Conservation (phyloP, 2,329 filamentous ascomycete species). For the Alternaria sp. region DNA sequence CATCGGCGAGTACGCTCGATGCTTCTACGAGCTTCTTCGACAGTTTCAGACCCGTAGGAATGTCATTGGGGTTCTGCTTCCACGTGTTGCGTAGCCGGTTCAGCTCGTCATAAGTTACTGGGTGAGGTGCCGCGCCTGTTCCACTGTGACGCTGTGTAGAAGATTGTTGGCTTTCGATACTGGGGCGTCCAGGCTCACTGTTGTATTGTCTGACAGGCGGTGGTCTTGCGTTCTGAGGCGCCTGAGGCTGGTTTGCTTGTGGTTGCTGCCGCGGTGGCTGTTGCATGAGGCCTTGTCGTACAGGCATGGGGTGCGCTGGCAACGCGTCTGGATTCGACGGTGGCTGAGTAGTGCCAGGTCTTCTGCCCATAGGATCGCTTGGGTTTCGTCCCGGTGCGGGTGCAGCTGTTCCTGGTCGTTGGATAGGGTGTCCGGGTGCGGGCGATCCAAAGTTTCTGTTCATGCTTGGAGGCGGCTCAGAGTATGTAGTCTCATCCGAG, state of each 20-base stretch:
- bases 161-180: conserved; percentile 37
- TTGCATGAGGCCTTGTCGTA: conserved; percentile 59
- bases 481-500: conserved; percentile 44
- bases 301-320: conserved; percentile 62
- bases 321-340: conserved; percentile 60
- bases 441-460: conserved; percentile 39
- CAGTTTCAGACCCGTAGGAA: conserved; percentile 71
- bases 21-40: conserved; percentile 89
- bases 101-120: conserved; percentile 79
- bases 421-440: conserved; percentile 31
- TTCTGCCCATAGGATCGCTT: conserved; percentile 37
- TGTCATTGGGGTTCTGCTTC: conserved; percentile 73
- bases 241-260: conserved; percentile 31
- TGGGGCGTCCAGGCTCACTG: conserved; percentile 45
- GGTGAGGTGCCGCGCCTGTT: conserved; percentile 47
- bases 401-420: conserved; percentile 40
- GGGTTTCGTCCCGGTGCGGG: conserved; percentile 35
- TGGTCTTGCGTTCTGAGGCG: conserved; percentile 49
- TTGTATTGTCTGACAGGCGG: conserved; percentile 62
- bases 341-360: conserved; percentile 50
- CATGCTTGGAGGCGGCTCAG: conserved; percentile 42
- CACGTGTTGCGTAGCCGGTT: conserved; percentile 73
- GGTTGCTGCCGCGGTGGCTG: conserved; percentile 26
- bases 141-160: conserved; percentile 29
- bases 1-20: conserved; percentile 76